These are phyloP conservation scores for Saitozyma podzolica DNA, from an alignment of 768 basidiomycete genomes.

Conservation along the genomic window DNA sequence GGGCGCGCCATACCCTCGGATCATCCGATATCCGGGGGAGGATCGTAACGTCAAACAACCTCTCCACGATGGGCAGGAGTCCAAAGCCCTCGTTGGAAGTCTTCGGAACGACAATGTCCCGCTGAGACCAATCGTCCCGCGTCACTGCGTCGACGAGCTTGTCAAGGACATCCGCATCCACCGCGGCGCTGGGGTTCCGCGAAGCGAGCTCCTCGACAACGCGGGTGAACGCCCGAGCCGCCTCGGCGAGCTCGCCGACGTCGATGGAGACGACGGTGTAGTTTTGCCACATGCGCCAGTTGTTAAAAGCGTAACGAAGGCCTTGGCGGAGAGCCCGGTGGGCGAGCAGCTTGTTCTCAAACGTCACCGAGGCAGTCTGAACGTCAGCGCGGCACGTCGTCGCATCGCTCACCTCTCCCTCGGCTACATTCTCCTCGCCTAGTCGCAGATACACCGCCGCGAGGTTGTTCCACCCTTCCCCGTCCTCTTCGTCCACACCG, in stretches of 20 bases:
- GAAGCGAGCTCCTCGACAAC: constrained; percentile 65
- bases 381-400: constrained; percentile 5
- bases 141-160: constrained; percentile 85
- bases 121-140: constrained; percentile 53
- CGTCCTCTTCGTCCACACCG: constrained; percentile 89
- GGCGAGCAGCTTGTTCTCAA: constrained; percentile 73
- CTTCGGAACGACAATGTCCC: constrained; percentile 39
- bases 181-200: constrained; percentile 57
- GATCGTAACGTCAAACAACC: constrained; percentile 74
- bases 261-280: constrained; percentile 93
- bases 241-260: constrained; percentile 86
- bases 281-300: constrained; percentile 99
- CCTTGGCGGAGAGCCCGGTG: constrained; percentile 92
- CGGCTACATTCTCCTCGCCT: constrained; percentile 54
- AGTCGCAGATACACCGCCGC: constrained; percentile 90
- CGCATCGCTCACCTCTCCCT: constrained; percentile 23
- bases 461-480: constrained; percentile 96
- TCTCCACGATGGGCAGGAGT: constrained; percentile 65
- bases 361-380: constrained; percentile 35
- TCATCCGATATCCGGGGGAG: constrained; percentile 74
- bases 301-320: constrained; percentile 76
- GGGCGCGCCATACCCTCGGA: constrained; percentile 75
- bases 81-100: constrained; percentile 68
- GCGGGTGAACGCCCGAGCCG: constrained; percentile 75
- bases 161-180: constrained; percentile 86